These are phyloP conservation scores for Besnoitia besnoiti DNA, from an alignment of 169 alveolate genomes.

Conservation along the genomic window DNA sequence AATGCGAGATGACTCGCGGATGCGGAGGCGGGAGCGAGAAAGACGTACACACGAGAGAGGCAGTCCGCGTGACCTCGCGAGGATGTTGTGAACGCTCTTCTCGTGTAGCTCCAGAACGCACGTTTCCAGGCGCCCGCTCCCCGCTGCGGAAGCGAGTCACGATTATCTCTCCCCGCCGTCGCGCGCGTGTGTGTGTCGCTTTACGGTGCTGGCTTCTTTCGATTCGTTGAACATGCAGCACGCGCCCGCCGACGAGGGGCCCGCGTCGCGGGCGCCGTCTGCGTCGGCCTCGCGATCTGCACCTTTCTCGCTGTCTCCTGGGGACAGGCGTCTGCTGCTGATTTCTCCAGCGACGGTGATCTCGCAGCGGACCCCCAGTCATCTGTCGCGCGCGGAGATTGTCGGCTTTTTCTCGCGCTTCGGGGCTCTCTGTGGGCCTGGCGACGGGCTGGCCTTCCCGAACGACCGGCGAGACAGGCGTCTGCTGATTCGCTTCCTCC, in stretches of 20 bases:
- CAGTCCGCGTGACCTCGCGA: no score
- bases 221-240: no score
- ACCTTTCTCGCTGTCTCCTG: neutral
- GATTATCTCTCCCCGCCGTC: neutral
- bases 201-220: neutral
- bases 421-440: neutral
- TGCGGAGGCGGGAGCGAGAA: neutral
- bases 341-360: conserved; percentile 6
- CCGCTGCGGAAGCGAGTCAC: no score
- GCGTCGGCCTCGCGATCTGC: neutral
- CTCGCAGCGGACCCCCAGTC: conserved; percentile 19
- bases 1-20: no score
- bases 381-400: conserved; percentile 2
- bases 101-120: no score
- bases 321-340: conserved; percentile 27
- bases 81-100: no score
- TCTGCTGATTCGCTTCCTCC: neutral
- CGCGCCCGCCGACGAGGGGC: neutral
- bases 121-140: no score
- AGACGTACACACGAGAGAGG: neutral
- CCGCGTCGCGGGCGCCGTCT: neutral
- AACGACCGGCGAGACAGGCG: neutral
- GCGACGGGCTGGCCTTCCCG: conserved; percentile 27
- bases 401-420: neutral
- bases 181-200: neutral